Base-by-base conservation (phyloP, 805 yeast species). In the Torulaspora delbrueckii region DNA sequence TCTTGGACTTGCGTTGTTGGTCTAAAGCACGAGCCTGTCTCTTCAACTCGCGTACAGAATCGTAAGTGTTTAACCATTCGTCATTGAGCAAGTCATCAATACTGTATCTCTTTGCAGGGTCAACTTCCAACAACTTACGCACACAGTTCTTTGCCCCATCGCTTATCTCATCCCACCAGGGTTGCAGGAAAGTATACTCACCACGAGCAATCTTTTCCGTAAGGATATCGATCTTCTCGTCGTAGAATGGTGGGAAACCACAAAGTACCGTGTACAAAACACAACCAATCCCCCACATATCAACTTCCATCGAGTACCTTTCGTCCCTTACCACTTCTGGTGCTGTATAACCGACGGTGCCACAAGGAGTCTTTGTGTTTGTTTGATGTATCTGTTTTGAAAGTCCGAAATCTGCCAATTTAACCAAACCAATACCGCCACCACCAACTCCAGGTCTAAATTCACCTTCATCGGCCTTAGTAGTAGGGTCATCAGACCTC, bases 211-310 rank as follows among this genome's bases (percentile, higher is more conserved):
- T 86, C 61, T 85, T 86, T 44, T 74, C 74, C 3, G 89, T 81
- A 37, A 86, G 69, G 3, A 80, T 73, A 56, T 84, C 82, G 50
- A 82, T 85, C 50, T 69, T 71, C 41, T 72, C 76, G 55, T 86
- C 91, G 66, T 89, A 93, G 62, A 93, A 93, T 4, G 99, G 99
- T 1, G 99, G 99, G 68, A 93, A 93, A 3, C 99, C 99, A 70
- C 98, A 93, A 28, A 93, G 70, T 35, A 93, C 71, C 0, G 98
- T 93, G 62, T 93, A 93, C 45, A 93, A 69, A 0, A 93, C 96
- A 69, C 99, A 93, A 0, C 99, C 99, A 44, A 93, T 72, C 4
- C 97, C 97, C 99, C 99, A 93, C 93, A 93, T 87, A 64, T 93
- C 99, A 30, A 93, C 99, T 52, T 89, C 84, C 70, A 86, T 88